Evolutionary conservation across 345 rosid genomes (phyloP), one percentile per base, ranked within the genome.

Genomic region (Camelina neglecta): DNA sequence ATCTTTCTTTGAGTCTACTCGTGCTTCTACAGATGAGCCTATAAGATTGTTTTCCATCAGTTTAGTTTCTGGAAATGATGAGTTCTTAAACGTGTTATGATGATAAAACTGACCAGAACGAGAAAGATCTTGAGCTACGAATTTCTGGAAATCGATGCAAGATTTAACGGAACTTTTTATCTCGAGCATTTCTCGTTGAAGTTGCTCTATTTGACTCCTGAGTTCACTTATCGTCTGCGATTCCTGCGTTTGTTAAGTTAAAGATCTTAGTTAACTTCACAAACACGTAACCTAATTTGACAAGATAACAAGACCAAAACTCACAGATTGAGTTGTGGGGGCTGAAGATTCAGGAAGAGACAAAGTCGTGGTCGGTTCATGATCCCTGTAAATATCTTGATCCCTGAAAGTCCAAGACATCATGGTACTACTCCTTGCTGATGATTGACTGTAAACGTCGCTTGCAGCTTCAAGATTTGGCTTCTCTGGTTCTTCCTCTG

Each of bases 101-200:
- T 21, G 20, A 5, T 36, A 69, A 54, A 55, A 69, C 75, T 69
- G n/a, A 91, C 97, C 89, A 44, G 86, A 81, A 72, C 65, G 79
- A 73, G 55, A 75, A 36, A 29, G 20, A 77, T 88, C 83, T 59
- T 72, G 84, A 16, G 80, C 83, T 23, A 81, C 18, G 65, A 81
- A 85, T 60, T 73, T 81, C 41, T 83, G 88, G 64, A 82, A 38
- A 55, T 88, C 82, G 69, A 88, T 47, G 83, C 88, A 92, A 57
- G 85, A 79, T 62, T 82, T 79, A 48, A 90, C 63, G 8, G 91
- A 56, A 67, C 74, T 85, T 77, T 86, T 77, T 29, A 92, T 79
- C 68, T 90, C 97, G 1, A 80, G 64, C 85, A 95, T 83, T 81
- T 92, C 97, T 0, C 65, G 81, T 73, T 83, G 86, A 62, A 95